phyloP scores from a whole-genome alignment of 805 yeast species.

The Suhomyces xylopsoci region DNA sequence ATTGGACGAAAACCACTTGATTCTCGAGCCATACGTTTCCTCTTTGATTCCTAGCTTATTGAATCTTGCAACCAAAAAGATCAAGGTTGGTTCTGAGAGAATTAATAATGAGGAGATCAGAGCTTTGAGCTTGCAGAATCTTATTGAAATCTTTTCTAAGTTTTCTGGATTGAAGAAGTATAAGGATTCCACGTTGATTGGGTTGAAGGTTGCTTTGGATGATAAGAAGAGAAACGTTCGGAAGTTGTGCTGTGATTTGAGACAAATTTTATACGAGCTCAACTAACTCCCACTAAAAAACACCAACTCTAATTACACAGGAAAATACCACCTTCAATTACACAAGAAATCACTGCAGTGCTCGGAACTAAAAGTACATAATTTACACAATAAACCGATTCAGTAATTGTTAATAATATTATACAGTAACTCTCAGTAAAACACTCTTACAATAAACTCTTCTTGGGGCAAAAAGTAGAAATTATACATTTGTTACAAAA shows the following conservation, averaged over 20 bases:
- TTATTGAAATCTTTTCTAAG: slow-evolving; percentile 44
- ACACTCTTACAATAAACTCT: no score
- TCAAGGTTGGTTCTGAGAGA: slow-evolving; percentile 13
- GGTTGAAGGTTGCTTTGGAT: slow-evolving; percentile 55
- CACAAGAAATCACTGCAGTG: no score
- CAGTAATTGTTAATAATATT: no score
- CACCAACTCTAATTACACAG: no score
- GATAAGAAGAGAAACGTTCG: slow-evolving; percentile 75
- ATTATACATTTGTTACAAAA: no score
- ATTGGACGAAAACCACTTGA: slow-evolving; percentile 51
- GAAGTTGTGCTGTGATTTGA: slow-evolving; percentile 70
- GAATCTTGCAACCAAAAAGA: slow-evolving; percentile 23
- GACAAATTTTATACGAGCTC: slow-evolving; percentile 45
- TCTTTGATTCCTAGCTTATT: slow-evolving; percentile 52
- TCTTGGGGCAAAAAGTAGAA: no score
- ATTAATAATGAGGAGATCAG: slow-evolving; percentile 52
- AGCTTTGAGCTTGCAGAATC: slow-evolving; percentile 52
- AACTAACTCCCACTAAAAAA: not conserved
- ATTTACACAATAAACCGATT: no score
- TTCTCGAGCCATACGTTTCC: slow-evolving; percentile 53
- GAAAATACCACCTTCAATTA: no score
- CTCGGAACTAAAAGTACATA: no score
- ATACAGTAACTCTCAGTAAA: no score
- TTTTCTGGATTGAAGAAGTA: slow-evolving; percentile 46
- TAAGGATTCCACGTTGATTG: slow-evolving; percentile 46